Conservation (phyloP, 2,329 filamentous ascomycete genomes). For the Didymosphaeria variabile region DNA sequence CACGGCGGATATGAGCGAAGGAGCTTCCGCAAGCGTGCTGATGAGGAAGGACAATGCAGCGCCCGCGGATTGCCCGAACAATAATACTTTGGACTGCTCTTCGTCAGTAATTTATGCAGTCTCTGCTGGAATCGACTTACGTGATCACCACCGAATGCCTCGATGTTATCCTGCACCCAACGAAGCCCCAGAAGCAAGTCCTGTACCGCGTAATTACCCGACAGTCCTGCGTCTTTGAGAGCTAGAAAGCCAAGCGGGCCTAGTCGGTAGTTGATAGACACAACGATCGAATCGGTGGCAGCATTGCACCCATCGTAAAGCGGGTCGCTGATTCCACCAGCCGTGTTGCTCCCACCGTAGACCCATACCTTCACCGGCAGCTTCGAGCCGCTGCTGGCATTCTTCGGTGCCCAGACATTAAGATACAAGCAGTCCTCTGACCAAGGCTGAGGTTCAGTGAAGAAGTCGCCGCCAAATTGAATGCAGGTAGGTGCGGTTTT, state of each 20-base stretch:
- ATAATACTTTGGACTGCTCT: background rate
- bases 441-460: conserved; percentile 6
- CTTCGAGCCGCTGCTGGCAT: background rate
- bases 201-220: conserved; percentile 4
- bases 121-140: background rate
- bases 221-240: background rate
- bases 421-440: conserved; percentile 9
- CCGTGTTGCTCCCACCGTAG: background rate
- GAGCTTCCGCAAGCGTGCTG: conserved; percentile 7
- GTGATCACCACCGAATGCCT: conserved; percentile 5
- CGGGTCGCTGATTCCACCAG: background rate
- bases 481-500: conserved; percentile 1
- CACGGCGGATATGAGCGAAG: conserved; percentile 5
- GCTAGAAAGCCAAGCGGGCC: conserved; percentile 3
- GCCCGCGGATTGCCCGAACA: conserved; percentile 7
- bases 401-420: conserved; percentile 3
- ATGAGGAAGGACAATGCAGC: conserved; percentile 1
- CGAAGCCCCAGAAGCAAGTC: conserved; percentile 1
- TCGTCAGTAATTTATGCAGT: background rate
- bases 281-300: conserved; percentile 1
- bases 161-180: conserved; percentile 8
- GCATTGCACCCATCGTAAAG: conserved; percentile 5
- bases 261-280: conserved; percentile 7
- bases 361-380: conserved; percentile 10
- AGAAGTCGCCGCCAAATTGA: background rate